Conservation (phyloP, 495 filamentous ascomycete genomes). For the Penicillium longicatenatum region DNA sequence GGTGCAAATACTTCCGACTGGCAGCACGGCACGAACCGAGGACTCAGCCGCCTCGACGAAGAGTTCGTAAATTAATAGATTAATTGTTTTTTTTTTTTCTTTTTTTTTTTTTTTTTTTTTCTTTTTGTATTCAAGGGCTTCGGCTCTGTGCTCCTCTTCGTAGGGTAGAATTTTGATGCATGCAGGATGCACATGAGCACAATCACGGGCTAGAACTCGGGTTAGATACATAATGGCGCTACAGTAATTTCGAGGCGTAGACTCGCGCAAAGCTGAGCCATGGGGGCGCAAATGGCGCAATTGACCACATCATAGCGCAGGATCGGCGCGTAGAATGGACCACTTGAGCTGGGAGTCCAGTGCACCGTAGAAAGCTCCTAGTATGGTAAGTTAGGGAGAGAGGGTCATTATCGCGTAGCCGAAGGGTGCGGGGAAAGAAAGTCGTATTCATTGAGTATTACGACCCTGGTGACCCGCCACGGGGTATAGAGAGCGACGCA, state of each 20-base stretch:
- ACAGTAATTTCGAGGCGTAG: background rate
- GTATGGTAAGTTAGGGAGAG: background rate
- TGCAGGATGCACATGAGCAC: background rate
- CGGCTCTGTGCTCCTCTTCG: too few species aligned
- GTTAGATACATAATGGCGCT: background rate
- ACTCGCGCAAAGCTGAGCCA: background rate
- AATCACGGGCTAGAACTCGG: background rate
- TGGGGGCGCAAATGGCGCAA: slow-evolving; percentile 5
- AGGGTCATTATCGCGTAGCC: slow-evolving; percentile 18
- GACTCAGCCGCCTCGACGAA: slow-evolving; percentile 11
- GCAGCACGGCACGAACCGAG: slow-evolving; percentile 24
- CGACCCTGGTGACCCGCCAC: slow-evolving; percentile 13
- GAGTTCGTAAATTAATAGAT: slow-evolving; percentile 5
- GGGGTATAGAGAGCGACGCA: background rate
- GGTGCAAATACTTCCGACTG: background rate
- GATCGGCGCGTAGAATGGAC: background rate
- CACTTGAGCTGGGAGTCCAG: background rate
- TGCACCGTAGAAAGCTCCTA: background rate
- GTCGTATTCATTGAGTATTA: slow-evolving; percentile 5
- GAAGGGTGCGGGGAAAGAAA: slow-evolving; percentile 20
- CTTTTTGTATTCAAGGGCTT: too few species aligned
- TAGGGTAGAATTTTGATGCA: background rate
- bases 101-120: background rate
- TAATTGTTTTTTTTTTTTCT: background rate
- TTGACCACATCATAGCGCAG: slow-evolving; percentile 3